Evolutionary conservation across 2,329 filamentous ascomycete species (phyloP).

Genomic region (Fusarium sp.): DNA sequence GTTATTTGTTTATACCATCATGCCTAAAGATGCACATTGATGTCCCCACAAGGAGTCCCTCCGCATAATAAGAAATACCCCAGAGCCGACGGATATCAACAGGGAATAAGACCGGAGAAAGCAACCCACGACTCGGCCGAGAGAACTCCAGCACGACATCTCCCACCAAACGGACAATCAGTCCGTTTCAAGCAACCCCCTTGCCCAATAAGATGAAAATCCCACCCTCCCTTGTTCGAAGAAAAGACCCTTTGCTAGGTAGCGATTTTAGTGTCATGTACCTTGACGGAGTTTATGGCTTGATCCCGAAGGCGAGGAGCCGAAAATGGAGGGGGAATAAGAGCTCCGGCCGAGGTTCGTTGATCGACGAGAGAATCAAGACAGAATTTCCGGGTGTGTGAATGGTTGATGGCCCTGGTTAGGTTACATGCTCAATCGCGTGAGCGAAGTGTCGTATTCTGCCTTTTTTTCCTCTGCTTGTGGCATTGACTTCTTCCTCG

Average conservation of each 20-base stretch:
- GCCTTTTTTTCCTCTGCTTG: background rate
- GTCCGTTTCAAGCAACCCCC: constrained; percentile 3
- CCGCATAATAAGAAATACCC: constrained; percentile 10
- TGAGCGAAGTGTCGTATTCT: background rate
- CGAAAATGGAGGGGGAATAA: constrained; percentile 23
- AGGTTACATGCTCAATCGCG: background rate
- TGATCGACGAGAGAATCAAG: constrained; percentile 16
- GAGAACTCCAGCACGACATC: constrained; percentile 9
- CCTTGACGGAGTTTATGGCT: constrained; percentile 15
- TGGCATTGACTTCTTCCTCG: no score
- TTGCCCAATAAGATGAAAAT: constrained; percentile 19
- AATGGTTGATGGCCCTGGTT: constrained; percentile 1
- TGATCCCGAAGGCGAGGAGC: constrained; percentile 26
- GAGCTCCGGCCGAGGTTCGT: constrained; percentile 28
- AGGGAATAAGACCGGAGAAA: constrained; percentile 26
- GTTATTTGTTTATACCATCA: no score
- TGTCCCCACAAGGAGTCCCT: background rate
- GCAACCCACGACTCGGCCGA: constrained; percentile 32
- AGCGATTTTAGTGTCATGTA: constrained; percentile 11
- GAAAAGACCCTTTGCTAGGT: constrained; percentile 24
- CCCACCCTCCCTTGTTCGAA: background rate
- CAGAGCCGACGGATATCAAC: constrained; percentile 23
- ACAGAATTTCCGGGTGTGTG: constrained; percentile 2
- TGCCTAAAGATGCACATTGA: no score
- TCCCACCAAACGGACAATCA: constrained; percentile 4